Percentiles rank a stretch among this genome's conserved stretches.
Evolutionary conservation across 1,284 basidiomycete species (phyloP).

Genomic region (Ganoderma meredithae): DNA sequence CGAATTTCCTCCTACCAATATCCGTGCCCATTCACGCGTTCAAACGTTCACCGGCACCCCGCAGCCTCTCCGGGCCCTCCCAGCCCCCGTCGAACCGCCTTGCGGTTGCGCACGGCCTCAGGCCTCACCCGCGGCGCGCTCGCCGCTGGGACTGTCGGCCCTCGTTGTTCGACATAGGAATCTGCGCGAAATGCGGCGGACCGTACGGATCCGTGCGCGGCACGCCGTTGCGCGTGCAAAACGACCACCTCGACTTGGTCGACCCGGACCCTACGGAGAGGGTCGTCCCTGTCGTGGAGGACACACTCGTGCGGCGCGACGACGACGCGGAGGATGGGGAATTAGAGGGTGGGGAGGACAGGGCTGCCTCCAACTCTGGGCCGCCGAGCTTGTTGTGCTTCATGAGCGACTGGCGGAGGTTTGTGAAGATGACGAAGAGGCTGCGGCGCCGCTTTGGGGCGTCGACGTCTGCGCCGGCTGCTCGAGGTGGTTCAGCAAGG

Average conservation of each 20-base stretch:
- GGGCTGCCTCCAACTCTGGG: neutral
- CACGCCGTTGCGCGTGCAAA: slow-evolving; percentile 11
- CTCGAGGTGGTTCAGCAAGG: neutral
- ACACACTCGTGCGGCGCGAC: slow-evolving; percentile 1
- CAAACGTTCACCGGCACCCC: too few relatives aligned
- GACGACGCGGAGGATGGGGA: neutral
- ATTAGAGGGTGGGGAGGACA: neutral
- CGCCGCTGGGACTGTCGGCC: neutral
- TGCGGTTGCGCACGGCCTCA: too few relatives aligned
- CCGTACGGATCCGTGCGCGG: slow-evolving; percentile 15
- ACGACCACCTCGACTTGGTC: slow-evolving; percentile 6
- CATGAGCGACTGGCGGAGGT: neutral
- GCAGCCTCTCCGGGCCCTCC: too few relatives aligned
- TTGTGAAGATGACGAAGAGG: neutral
- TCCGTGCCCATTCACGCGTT: too few relatives aligned
- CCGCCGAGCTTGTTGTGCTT: neutral
- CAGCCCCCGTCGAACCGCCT: too few relatives aligned
- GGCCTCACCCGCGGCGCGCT: too few relatives aligned
- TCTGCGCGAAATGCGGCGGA: slow-evolving; percentile 4
- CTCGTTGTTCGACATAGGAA: neutral
- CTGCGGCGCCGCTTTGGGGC: neutral
- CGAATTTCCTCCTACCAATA: too few relatives aligned
- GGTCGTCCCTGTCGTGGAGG: neutral
- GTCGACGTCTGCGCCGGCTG: neutral
- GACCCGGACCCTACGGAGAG: neutral